These are phyloP conservation scores for Suillus paluster DNA, from an alignment of 768 basidiomycete genomes.

Conservation along the genomic window DNA sequence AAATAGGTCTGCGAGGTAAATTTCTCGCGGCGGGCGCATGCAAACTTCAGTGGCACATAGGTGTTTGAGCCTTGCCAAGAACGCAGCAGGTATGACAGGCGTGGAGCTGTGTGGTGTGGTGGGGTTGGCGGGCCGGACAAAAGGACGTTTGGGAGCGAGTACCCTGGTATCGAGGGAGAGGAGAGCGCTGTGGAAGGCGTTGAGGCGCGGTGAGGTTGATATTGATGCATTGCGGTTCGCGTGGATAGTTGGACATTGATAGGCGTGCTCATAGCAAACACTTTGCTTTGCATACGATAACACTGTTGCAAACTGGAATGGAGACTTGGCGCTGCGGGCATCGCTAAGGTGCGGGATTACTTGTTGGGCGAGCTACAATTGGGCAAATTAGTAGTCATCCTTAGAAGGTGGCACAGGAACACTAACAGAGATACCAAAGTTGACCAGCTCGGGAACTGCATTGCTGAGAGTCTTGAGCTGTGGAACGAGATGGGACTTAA, in stretches of 20 bases:
- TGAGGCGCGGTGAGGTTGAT: slow-evolving; percentile 32
- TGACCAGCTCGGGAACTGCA: slow-evolving; percentile 78
- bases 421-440: slow-evolving; percentile 88
- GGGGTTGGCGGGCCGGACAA: no score
- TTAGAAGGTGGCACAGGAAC: not conserved
- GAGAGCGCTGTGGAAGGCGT: slow-evolving; percentile 28
- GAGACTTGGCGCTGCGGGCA: slow-evolving; percentile 72
- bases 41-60: no score
- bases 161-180: slow-evolving; percentile 35
- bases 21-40: no score
- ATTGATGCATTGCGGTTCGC: slow-evolving; percentile 37
- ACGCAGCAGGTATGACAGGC: no score
- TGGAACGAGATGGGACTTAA: slow-evolving; percentile 71
- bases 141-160: slow-evolving; percentile 25
- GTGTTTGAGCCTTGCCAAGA: no score
- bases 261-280: slow-evolving; percentile 77
- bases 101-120: no score
- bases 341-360: slow-evolving; percentile 88
- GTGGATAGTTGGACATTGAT: slow-evolving; percentile 52
- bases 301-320: slow-evolving; percentile 77
- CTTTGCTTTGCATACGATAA: slow-evolving; percentile 74
- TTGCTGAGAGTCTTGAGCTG: slow-evolving; percentile 77
- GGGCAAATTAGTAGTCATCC: slow-evolving; percentile 5
- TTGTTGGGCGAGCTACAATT: slow-evolving; percentile 78
- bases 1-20: no score